phyloP scores from a whole-genome alignment of 176 grass and related monocot genomes.

The Bolboschoenus planiculmis region DNA sequence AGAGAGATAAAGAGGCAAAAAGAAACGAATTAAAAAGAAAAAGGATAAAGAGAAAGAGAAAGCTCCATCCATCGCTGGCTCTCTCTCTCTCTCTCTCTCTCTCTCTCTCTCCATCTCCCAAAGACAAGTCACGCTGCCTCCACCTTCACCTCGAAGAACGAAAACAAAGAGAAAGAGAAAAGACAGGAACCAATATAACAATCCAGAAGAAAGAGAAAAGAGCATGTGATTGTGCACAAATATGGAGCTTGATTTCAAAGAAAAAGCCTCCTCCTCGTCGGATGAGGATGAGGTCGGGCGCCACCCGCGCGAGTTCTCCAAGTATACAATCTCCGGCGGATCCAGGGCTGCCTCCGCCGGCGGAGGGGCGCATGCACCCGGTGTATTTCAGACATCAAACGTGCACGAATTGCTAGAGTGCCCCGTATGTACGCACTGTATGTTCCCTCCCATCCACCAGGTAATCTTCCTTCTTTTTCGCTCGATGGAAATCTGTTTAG shows the following conservation, averaged over 20 bases:
- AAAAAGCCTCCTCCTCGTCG: not conserved
- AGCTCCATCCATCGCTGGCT: not conserved
- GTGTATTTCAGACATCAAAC: slow-evolving; percentile 32
- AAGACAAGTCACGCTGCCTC: slow-evolving; percentile 4
- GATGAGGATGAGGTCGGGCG: not conserved
- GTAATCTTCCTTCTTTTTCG: not conserved
- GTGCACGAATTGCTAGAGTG: slow-evolving; percentile 37
- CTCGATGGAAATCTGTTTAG: not conserved
- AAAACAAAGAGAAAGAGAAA: not conserved
- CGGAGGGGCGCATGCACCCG: not conserved
- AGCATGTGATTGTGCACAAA: not conserved
- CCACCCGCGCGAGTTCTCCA: not conserved
- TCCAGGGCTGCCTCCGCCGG: not conserved
- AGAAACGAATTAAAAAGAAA: slow-evolving; percentile 12
- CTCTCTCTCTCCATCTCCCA: not conserved
- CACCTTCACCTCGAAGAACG: not conserved
- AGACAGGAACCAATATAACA: no score
- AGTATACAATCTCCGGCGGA: not conserved
- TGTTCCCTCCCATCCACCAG: slow-evolving; percentile 77
- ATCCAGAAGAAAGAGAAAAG: no score
- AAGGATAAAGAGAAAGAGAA: not conserved
- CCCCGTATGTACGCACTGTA: slow-evolving; percentile 43
- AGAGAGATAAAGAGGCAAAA: not conserved
- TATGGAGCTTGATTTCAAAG: slow-evolving; percentile 21
- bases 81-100: not conserved